Base-by-base conservation (phyloP, 1,139 yeast species). In the Sugiyamaella sp. region DNA sequence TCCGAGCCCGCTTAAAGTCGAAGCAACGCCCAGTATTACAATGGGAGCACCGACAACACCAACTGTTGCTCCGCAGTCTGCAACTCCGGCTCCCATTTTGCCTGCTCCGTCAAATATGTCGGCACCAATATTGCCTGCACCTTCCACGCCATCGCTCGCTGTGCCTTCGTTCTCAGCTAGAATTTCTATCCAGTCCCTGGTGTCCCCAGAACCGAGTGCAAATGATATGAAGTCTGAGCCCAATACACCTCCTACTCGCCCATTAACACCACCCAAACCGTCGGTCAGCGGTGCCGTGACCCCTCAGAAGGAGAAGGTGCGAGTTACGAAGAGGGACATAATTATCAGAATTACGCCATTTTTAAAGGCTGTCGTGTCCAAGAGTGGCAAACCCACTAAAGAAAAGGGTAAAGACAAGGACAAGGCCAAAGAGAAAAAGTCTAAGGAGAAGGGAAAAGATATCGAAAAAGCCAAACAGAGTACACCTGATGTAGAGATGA, bases 291-390 rank as follows among this genome's bases (percentile, higher is more conserved):
- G 45, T 24, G 43, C 50, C 19, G 49, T n/a, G 39, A 52, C 60
- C 19, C 57, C 63, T 3, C 56, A 55, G 24, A 50, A 35, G 24
- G 56, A 51, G n/a, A 65, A 66, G 32, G 54, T 56, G 22, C 57
- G 71, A 9, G 68, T 71, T 2, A 66, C 69, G 2, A 62, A 76
- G 48, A 66, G 73, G 41, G 79, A 74, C 45, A 67, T 74, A 4
- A 62, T 74, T 14, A 64, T 65, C 2, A 63, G 69, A 42, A 74
- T 74, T 0, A 59, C 70, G 20, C 67, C 66, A 39, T 51, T 73
- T 62, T 54, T 74, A 52, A 62, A 67, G 50, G 66, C 66, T 0
- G 58, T 37, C 19, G 44, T 39, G 5, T 38, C 50, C 9, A 46
- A 39, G 24, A 40, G 24, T 39, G 37, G 39, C 21, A 46, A 46